Conservation (phyloP, 2,329 filamentous ascomycete species). For the Fusarium sororula region DNA sequence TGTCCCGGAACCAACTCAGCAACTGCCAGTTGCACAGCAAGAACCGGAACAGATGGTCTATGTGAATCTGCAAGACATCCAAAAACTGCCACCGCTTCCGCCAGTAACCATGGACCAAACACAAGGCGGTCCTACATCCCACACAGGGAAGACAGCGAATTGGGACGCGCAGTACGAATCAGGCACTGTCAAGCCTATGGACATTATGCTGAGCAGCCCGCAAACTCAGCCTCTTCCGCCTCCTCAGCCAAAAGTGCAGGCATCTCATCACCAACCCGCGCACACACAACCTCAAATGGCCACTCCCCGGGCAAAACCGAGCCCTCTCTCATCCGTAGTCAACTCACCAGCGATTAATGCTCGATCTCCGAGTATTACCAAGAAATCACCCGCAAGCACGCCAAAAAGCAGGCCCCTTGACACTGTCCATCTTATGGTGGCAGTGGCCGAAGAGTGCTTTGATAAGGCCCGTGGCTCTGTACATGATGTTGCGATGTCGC, state of each 20-base stretch:
- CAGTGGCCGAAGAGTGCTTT: conserved; percentile 81
- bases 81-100: conserved; percentile 44
- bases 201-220: conserved; percentile 38
- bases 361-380: conserved; percentile 53
- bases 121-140: conserved; percentile 26
- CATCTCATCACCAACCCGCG: conserved; percentile 7
- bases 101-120: conserved; percentile 38
- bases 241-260: conserved; percentile 16
- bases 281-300: conserved; percentile 33
- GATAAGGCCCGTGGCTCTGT: conserved; percentile 68
- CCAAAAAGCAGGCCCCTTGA: conserved; percentile 57
- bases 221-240: conserved; percentile 20
- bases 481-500: conserved; percentile 54
- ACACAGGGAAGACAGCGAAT: conserved; percentile 17
- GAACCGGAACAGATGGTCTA: conserved; percentile 45
- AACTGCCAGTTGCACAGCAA: conserved; percentile 34
- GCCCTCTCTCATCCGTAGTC: conserved; percentile 51
- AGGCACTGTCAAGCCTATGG: conserved; percentile 38
- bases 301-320: conserved; percentile 47
- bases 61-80: conserved; percentile 52
- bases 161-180: conserved; percentile 29
- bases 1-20: conserved; percentile 19
- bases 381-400: conserved; percentile 53
- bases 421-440: conserved; percentile 68
- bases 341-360: conserved; percentile 54